Base-by-base conservation (phyloP, 2,329 filamentous ascomycete species). In the Septoria petroselini region DNA sequence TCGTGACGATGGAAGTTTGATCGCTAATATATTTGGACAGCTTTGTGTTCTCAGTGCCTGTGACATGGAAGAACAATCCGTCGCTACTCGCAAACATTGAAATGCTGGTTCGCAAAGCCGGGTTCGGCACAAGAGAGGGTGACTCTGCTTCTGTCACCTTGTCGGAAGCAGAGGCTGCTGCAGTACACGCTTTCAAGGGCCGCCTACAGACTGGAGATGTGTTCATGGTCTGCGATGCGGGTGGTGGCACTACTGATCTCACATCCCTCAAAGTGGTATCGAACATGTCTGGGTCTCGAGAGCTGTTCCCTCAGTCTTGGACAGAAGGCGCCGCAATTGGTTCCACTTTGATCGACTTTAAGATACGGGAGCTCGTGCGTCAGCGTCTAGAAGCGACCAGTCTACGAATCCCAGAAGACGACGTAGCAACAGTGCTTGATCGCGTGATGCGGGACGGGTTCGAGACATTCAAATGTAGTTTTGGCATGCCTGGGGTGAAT, bases 101-200 rank as follows among this genome's bases (percentile, higher is more conserved):
- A 18, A 31, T 27, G 4, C 15, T 35, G n/a, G 43, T 49, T 17
- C 19, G 27, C n/a, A 30, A 14, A 2, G 46, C 46, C 17, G 46
- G 46, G 19, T 49, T 42, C 31, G 46, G 46, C 9, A 21, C 30
- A 19, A 29, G 33, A 30, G 23, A 12, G 2, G 25, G 37, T 12
- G 46, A 49, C 30, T 43, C 19, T 29, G 55, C 35, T 23, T 17
- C 7, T 12, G 74, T 78, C 41, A 74, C 73, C 0, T 63, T 79
- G 12, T 79, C 76, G 0, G 76, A 79, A 61, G 76, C 76, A 0
- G 76, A 79, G 57, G 76, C 76, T 4, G 76, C 76, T 2, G 76
- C 76, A 19, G 74, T 79, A n/a, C n/a, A n/a, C n/a, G n/a, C n/a
- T n/a, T n/a, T n/a, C n/a, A n/a, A n/a, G n/a, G n/a, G n/a, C n/a